Conservation (phyloP, 2,329 filamentous ascomycete genomes). For the Seiridium unicorne region DNA sequence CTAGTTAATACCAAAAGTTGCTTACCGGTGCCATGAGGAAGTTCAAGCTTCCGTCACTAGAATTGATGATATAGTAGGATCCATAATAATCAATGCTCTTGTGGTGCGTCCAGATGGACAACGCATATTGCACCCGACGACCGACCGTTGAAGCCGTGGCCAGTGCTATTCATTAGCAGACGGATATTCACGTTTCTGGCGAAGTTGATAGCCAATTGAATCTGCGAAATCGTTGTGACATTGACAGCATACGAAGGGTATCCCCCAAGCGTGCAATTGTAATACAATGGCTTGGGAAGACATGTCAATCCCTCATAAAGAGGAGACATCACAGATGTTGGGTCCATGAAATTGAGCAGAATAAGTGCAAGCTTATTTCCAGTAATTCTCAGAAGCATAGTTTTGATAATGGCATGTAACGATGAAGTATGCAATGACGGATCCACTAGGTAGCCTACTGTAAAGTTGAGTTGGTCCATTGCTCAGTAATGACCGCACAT, state of each 20-base stretch:
- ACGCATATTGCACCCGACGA: constrained; percentile 32
- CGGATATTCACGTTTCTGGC: constrained; percentile 44
- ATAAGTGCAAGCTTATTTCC: too few species aligned
- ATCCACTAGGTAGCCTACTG: background rate
- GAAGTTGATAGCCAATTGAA: constrained; percentile 45
- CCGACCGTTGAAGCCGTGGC: constrained; percentile 46
- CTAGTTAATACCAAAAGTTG: too few species aligned
- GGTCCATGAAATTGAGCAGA: constrained; percentile 28
- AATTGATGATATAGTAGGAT: too few species aligned
- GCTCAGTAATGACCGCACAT: background rate
- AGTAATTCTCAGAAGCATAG: background rate
- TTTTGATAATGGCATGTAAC: background rate
- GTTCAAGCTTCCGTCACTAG: too few species aligned
- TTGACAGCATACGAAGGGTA: constrained; percentile 40
- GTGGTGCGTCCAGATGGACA: constrained; percentile 36
- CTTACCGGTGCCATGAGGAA: too few species aligned
- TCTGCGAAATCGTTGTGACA: constrained; percentile 36
- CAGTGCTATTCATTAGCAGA: constrained; percentile 48
- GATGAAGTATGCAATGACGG: background rate
- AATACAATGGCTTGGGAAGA: constrained; percentile 17
- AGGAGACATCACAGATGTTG: constrained; percentile 39
- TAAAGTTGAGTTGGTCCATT: background rate
- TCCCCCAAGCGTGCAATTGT: constrained; percentile 37
- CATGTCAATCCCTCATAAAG: constrained; percentile 28
- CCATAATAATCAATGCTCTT: constrained; percentile 23